These are phyloP conservation scores for Linnemannia exigua DNA, from an alignment of 192 early-diverging fungal genomes.

Conservation along the genomic window DNA sequence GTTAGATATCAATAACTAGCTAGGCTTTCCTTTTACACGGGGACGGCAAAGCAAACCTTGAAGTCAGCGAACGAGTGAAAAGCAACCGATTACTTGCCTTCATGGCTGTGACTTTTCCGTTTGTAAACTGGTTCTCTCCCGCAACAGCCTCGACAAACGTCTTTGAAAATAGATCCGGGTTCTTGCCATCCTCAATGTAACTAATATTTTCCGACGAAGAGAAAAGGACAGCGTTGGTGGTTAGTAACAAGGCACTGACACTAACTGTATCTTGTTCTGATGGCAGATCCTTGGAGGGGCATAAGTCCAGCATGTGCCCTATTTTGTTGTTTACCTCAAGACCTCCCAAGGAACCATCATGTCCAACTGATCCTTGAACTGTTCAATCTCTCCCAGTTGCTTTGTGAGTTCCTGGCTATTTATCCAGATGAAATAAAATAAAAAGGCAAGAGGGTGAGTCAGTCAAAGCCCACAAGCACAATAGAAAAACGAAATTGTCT, in stretches of 20 bases:
- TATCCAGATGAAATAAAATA: neutral
- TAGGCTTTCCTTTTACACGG: too few species aligned
- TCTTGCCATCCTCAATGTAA: conserved; percentile 64
- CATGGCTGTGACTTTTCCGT: conserved; percentile 67
- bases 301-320: too few species aligned
- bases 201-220: conserved; percentile 24
- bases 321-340: conserved; percentile 58
- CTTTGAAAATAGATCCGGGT: conserved; percentile 68
- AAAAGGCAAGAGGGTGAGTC: neutral
- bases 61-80: too few species aligned
- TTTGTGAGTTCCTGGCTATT: conserved; percentile 48
- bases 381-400: conserved; percentile 42
- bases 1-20: too few species aligned
- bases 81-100: conserved; percentile 37
- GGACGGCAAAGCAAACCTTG: too few species aligned
- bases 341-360: conserved; percentile 67
- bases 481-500: neutral
- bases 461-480: neutral
- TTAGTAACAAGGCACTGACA: neutral
- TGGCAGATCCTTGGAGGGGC: too few species aligned
- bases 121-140: conserved; percentile 69
- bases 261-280: too few species aligned
- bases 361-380: conserved; percentile 62
- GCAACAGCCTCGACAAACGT: conserved; percentile 65
- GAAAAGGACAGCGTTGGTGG: neutral